A percentile compares a stretch with the other conserved stretches of the same genome.
phyloP scores from a whole-genome alignment of 179 eudicot species.

The Beta corolliflora region DNA sequence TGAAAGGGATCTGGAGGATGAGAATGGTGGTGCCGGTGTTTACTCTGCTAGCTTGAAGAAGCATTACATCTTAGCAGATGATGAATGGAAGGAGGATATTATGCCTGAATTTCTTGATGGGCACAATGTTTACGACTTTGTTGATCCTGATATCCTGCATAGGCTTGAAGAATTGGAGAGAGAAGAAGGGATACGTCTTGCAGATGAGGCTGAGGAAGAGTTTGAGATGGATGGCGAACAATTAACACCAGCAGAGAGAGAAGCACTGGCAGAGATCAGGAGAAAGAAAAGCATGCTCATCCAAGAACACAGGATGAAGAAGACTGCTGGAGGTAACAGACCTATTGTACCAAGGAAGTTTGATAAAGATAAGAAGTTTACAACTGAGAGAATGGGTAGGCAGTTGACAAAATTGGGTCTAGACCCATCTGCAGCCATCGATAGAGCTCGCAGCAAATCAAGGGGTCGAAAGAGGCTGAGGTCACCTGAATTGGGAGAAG shows the following conservation, averaged over 20 bases:
- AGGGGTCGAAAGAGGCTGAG: slow-evolving; percentile 87
- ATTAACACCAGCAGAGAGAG: slow-evolving; percentile 65
- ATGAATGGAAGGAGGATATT: slow-evolving; percentile 88
- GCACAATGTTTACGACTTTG: slow-evolving; percentile 85
- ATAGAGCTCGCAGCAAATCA: slow-evolving; percentile 70
- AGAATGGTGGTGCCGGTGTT: slow-evolving; percentile 96
- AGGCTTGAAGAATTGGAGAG: slow-evolving; percentile 89
- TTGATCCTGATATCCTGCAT: slow-evolving; percentile 83
- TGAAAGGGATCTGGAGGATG: slow-evolving; percentile 78
- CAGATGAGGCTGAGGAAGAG: slow-evolving; percentile 67
- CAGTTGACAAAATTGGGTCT: slow-evolving; percentile 68
- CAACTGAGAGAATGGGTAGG: slow-evolving; percentile 81
- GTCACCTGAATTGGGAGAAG: slow-evolving; percentile 35
- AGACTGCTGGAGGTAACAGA: slow-evolving; percentile 76
- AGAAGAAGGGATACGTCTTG: slow-evolving; percentile 74
- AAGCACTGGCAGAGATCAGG: slow-evolving; percentile 69
- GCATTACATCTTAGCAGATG: slow-evolving; percentile 69
- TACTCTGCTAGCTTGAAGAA: slow-evolving; percentile 87
- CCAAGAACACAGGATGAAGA: slow-evolving; percentile 81
- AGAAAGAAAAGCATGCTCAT: slow-evolving; percentile 80
- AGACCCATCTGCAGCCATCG: slow-evolving; percentile 72
- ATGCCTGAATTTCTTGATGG: slow-evolving; percentile 92
- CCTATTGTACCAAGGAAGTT: slow-evolving; percentile 83
- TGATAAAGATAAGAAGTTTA: slow-evolving; percentile 71
- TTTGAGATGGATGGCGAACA: slow-evolving; percentile 77